Evolutionary conservation across 129 eudicot species (phyloP), one percentile per base, ranked within the genome.

Genomic region (Apium graveolens): DNA sequence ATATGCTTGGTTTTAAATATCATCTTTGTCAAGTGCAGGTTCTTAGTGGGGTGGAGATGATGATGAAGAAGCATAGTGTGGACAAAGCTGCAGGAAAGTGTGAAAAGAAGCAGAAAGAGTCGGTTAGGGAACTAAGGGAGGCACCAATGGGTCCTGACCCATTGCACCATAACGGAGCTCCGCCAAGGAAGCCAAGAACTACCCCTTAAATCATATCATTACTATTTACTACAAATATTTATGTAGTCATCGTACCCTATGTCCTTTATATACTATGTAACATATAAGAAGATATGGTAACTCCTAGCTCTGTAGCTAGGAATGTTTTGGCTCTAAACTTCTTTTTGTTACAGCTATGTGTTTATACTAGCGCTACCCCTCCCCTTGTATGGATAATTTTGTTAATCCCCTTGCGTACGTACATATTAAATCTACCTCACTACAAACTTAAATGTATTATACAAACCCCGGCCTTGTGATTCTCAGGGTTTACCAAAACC

Each of bases 121-220:
- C 34, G 31, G 45, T 31, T 9, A 3, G 46, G 46, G 74, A 70
- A 70, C 74, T 70, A 35, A 70, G 74, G 45, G 45, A 5, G 74
- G 46, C 74, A 70, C 74, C 74, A 2, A 70, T 70, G 74, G 74
- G 74, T 70, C 74, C 74, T 70, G 74, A 70, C 48, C 74, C 74
- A 3, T 17, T 70, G 45, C 74, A 70, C 46, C 74, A 70, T 38
- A 37, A 18, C 11, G 74, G 74, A 35, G 74, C 74, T 70, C 74
- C 74, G 1, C 74, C 74, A 11, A 70, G 41, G 13, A 70, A 70
- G 46, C 46, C 74, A 2, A 38, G 29, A 20, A 70, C 74, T 1
- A 70, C 29, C 5, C 74, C 74, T 0, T 70, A 34, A 34, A 17
- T 2, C 0, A 17, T 3, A 31, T 2, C 5, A 68, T 1, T 14